These are phyloP conservation scores for Malus hybrid DNA, from an alignment of 331 rosid genomes.

Conservation along the genomic window DNA sequence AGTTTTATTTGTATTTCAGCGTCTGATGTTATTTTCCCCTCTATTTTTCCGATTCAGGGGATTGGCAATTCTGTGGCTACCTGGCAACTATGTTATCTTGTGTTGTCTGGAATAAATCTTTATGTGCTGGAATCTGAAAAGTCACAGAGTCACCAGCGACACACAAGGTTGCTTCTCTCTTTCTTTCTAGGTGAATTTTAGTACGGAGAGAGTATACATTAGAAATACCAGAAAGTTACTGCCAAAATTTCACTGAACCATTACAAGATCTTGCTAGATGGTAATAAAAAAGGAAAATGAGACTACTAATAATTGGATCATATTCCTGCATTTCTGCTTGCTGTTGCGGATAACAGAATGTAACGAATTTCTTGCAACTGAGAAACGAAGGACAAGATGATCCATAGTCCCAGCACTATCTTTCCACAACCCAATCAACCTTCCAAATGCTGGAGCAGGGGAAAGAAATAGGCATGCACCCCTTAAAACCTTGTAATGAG, in stretches of 20 bases:
- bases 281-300: background rate
- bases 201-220: background rate
- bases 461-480: background rate
- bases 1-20: background rate
- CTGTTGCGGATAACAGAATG: background rate
- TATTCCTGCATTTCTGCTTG: background rate
- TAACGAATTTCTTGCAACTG: background rate
- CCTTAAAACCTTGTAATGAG: background rate
- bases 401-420: background rate
- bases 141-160: conserved; percentile 71
- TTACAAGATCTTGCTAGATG: background rate
- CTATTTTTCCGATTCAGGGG: conserved; percentile 47
- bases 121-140: conserved; percentile 68
- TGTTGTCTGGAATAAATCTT: conserved; percentile 64
- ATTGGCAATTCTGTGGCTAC: conserved; percentile 92
- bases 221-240: background rate
- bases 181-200: background rate
- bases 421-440: background rate
- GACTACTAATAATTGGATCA: background rate
- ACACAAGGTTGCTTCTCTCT: conserved; percentile 41
- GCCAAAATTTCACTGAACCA: background rate
- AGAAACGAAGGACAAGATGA: background rate
- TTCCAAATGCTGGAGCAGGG: background rate
- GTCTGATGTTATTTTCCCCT: conserved; percentile 1
- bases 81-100: conserved; percentile 87